Conservation (phyloP, 2,329 filamentous ascomycete genomes). For the Ophiostoma pallidulum region DNA sequence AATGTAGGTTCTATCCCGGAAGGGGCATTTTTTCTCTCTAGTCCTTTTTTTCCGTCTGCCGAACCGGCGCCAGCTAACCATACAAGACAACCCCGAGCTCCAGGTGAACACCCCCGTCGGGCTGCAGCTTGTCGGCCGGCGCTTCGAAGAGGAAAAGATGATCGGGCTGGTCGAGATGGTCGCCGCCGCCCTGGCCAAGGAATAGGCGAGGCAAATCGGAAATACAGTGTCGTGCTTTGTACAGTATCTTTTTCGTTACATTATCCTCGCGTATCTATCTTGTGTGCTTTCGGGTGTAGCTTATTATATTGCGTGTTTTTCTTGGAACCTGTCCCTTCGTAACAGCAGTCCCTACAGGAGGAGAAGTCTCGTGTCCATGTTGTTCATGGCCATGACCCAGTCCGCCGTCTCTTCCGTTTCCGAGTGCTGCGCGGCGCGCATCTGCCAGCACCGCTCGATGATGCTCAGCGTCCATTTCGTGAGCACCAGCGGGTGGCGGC, state of each 20-base stretch:
- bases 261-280: no score
- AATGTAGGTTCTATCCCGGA: constrained; percentile 1
- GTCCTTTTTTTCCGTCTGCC: not conserved
- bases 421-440: not conserved
- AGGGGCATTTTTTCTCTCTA: no score
- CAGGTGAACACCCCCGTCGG: constrained; percentile 12
- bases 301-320: not conserved
- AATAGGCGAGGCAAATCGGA: not conserved
- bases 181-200: not conserved
- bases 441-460: constrained; percentile 10
- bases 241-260: not conserved
- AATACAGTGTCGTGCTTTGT: no score
- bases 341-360: constrained; percentile 4
- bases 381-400: constrained; percentile 11
- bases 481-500: constrained; percentile 9
- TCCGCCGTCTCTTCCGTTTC: constrained; percentile 4
- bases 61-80: not conserved
- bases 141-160: constrained; percentile 10
- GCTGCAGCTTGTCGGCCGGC: constrained; percentile 12
- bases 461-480: constrained; percentile 9
- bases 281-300: no score
- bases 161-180: constrained; percentile 7
- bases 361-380: constrained; percentile 7
- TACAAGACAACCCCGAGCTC: constrained; percentile 8
- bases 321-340: not conserved